A percentile compares a stretch with the other conserved stretches of the same genome.
These are phyloP conservation scores for Selaginella tamariscina DNA, from an alignment of 75 land plant genomes.

Conservation along the genomic window DNA sequence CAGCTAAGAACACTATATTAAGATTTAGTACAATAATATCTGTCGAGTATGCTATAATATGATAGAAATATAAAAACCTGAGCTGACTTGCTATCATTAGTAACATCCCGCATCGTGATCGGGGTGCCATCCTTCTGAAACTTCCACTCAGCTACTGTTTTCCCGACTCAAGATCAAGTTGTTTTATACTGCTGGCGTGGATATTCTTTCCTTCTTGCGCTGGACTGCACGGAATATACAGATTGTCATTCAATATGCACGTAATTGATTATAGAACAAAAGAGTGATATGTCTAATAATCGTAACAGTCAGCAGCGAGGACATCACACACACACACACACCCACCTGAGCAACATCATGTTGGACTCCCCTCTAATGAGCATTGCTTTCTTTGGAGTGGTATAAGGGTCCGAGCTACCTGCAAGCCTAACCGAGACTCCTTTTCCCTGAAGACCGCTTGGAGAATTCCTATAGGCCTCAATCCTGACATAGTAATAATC, in stretches of 20 bases:
- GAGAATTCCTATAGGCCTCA: slow-evolving; percentile 69
- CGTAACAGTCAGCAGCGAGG: no score
- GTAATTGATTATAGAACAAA: no score
- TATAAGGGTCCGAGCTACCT: slow-evolving; percentile 12
- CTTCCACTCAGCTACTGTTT: slow-evolving; percentile 84
- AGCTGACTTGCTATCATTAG: slow-evolving; percentile 70
- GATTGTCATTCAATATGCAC: no score
- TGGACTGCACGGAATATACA: no score
- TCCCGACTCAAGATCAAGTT: slow-evolving; percentile 90
- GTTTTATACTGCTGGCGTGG: slow-evolving; percentile 61
- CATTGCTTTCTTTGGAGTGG: slow-evolving; percentile 84
- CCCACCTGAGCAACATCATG: slow-evolving; percentile 86
- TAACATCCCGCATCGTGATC: slow-evolving; percentile 85
- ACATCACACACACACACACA: no score
- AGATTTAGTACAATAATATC: no score
- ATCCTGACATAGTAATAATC: no score
- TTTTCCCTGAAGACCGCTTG: slow-evolving; percentile 78
- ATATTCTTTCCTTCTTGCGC: slow-evolving; percentile 33
- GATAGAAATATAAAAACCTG: no score
- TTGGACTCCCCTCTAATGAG: slow-evolving; percentile 86
- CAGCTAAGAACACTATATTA: no score
- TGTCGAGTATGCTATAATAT: no score
- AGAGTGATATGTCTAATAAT: no score
- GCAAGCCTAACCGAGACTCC: slow-evolving; percentile 43
- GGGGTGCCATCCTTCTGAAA: slow-evolving; percentile 90